A percentile compares a stretch with the other conserved stretches of the same genome.
Evolutionary conservation across 495 filamentous ascomycete genomes (phyloP).

Genomic region (Penicillium coffeae): DNA sequence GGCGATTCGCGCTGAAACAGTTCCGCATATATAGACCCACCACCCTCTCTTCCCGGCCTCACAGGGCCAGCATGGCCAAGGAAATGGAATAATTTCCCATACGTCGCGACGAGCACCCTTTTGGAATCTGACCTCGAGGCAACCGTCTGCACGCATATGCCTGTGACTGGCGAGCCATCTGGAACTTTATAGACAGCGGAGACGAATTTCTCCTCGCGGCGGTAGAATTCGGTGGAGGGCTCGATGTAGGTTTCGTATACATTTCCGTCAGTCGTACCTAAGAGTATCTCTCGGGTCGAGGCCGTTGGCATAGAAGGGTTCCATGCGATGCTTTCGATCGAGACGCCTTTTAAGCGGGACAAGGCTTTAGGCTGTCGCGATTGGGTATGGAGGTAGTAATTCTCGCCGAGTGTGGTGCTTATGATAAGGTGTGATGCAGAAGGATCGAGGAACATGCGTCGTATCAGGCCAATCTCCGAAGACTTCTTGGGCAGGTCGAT

Average conservation of each 20-base stretch:
- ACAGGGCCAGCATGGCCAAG: slow-evolving; percentile 61
- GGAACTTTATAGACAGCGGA: slow-evolving; percentile 72
- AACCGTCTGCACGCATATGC: slow-evolving; percentile 74
- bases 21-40: slow-evolving; percentile 74
- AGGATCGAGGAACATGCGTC: slow-evolving; percentile 93
- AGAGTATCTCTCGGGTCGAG: slow-evolving; percentile 90
- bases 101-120: slow-evolving; percentile 73
- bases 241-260: slow-evolving; percentile 97
- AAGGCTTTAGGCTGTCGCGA: slow-evolving; percentile 81
- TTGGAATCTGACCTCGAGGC: slow-evolving; percentile 63
- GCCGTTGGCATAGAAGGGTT: slow-evolving; percentile 94
- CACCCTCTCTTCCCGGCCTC: slow-evolving; percentile 70
- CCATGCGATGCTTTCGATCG: slow-evolving; percentile 89
- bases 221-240: slow-evolving; percentile 86
- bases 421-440: slow-evolving; percentile 93
- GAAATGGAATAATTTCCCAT: slow-evolving; percentile 70
- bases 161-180: slow-evolving; percentile 73
- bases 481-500: slow-evolving; percentile 95
- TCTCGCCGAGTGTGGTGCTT: slow-evolving; percentile 86
- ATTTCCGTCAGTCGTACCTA: slow-evolving; percentile 88
- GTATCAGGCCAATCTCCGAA: slow-evolving; percentile 84
- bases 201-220: slow-evolving; percentile 88
- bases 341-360: slow-evolving; percentile 76
- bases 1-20: slow-evolving; percentile 86
- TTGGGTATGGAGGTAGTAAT: slow-evolving; percentile 96